Base-by-base conservation (phyloP, 306 rosid species). In the Quercus engelmannii region DNA sequence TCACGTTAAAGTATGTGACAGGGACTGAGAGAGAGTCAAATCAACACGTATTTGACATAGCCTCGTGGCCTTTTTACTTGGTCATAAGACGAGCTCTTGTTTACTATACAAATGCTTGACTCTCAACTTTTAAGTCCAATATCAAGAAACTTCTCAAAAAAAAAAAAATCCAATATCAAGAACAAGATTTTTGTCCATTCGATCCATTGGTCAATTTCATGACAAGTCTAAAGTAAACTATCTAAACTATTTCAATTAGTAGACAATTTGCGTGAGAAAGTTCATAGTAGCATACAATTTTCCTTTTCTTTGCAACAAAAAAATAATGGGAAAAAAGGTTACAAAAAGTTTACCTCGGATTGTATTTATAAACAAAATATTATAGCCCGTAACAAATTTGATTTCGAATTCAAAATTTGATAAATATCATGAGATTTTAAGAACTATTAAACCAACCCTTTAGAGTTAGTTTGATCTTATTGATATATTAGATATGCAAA, bases 1-100 rank as follows among this genome's bases (percentile, higher is more conserved):
- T 65, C 83, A 80, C 77, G 77, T 71, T 76, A 74, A 58, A 67
- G 52, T 46, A 61, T 76, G 73, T 43, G 77, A 74, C 21, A 26
- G 49, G 46, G 58, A 35, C 54, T 57, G 3, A 6, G 30, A 46
- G 20, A 49, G 54, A 11, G 4, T 11, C 71, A 6, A 28, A 55
- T n/a, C 79, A 68, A 25, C 59, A 75, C 79, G 46, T 78, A 52
- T 26, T 51, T 59, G 55, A 71, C 75, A 49, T 35, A 10, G 13
- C 51, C 20, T 71, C 3, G 5, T 15, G 19, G 43, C 6, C 74
- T 3, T 69, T 35, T 21, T 26, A 30, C 38, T 18, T 33, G 25
- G 49, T 13, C 49, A 1, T 64, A 30, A 64, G 49, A 33, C 49
- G 2, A 67, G 49, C 46, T 41, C 46, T 41, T 41, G 11, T 41